Conservation (phyloP, 2,329 filamentous ascomycete genomes). For the Trichoderma semiorbis region DNA sequence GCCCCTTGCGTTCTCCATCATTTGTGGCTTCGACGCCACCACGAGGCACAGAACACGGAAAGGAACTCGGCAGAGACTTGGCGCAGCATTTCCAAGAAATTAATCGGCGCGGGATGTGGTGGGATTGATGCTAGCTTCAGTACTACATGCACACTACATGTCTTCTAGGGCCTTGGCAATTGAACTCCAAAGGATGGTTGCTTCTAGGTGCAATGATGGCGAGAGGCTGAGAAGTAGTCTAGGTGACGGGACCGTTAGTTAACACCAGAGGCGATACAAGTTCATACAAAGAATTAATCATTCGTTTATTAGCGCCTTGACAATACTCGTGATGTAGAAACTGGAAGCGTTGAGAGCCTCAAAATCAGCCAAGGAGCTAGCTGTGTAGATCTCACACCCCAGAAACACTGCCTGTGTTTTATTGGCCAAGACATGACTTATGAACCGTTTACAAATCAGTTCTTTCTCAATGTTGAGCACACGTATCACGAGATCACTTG, state of each 20-base stretch:
- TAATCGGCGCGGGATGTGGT: background rate
- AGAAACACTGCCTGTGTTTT: background rate
- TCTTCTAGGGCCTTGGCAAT: background rate
- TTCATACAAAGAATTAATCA: background rate
- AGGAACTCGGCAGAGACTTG: background rate
- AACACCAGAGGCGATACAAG: background rate
- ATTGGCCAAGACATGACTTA: background rate
- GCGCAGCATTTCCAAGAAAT: background rate
- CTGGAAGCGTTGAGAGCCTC: background rate
- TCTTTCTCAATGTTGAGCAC: background rate
- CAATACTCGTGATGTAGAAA: background rate
- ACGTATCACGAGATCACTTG: background rate
- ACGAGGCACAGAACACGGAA: background rate
- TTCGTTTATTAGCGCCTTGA: background rate
- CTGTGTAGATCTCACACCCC: background rate
- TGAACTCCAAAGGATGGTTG: background rate
- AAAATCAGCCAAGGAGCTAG: background rate
- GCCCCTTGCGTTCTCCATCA: background rate
- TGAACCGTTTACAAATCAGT: background rate
- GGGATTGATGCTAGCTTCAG: background rate
- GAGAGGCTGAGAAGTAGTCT: background rate
- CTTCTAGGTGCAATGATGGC: background rate
- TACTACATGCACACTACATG: background rate
- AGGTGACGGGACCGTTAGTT: background rate
- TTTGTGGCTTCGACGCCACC: background rate